phyloP scores from a whole-genome alignment of 352 stramenopile genomes.

The Hyaloperonospora arabidopsidis region DNA sequence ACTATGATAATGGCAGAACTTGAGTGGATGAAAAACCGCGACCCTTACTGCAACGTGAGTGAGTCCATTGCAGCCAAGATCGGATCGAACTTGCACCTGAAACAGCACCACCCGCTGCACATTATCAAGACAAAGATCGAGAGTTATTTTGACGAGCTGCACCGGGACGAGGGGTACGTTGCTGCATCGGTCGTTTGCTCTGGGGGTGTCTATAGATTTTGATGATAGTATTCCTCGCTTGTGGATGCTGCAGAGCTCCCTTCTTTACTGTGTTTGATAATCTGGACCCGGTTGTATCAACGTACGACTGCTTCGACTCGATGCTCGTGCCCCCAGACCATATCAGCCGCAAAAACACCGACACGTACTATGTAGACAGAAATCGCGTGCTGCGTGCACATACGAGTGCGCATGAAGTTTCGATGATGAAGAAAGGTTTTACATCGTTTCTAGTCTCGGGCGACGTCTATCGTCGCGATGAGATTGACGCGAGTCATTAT shows the following conservation, averaged over 20 bases:
- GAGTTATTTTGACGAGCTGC: slow-evolving; percentile 79
- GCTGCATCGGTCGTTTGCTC: not conserved
- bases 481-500: slow-evolving; percentile 99
- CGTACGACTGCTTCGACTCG: slow-evolving; percentile 86
- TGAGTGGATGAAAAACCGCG: slow-evolving; percentile 69
- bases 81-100: slow-evolving; percentile 78
- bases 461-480: slow-evolving; percentile 96
- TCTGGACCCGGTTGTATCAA: slow-evolving; percentile 79
- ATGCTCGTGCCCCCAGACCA: slow-evolving; percentile 89
- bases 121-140: slow-evolving; percentile 92
- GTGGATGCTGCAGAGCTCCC: slow-evolving; percentile 33
- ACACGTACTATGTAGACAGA: slow-evolving; percentile 88
- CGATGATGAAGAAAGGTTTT: slow-evolving; percentile 81
- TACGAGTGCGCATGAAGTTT: slow-evolving; percentile 91
- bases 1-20: slow-evolving; percentile 34
- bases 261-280: slow-evolving; percentile 83
- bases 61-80: slow-evolving; percentile 84
- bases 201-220: not conserved
- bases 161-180: slow-evolving; percentile 43
- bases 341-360: slow-evolving; percentile 76
- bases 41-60: slow-evolving; percentile 85
- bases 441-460: slow-evolving; percentile 90
- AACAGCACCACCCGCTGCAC: slow-evolving; percentile 83
- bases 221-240: not conserved
- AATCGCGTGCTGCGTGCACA: slow-evolving; percentile 79